A percentile compares a stretch with the other conserved stretches of the same genome.
Conservation (phyloP, 1,284 basidiomycete species). For the Cryptococcus jaspeensis region DNA sequence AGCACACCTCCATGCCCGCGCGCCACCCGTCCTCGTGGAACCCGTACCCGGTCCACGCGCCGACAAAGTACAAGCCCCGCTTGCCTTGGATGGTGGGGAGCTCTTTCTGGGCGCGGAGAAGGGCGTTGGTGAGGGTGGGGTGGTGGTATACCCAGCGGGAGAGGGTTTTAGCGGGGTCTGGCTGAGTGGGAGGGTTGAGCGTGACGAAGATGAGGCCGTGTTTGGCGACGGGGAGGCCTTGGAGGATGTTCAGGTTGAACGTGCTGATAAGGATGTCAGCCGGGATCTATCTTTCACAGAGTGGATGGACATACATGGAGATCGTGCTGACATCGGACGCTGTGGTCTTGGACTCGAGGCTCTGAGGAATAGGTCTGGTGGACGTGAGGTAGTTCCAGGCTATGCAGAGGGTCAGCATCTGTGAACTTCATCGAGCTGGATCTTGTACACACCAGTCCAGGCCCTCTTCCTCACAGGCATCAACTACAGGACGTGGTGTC, state of each 20-base stretch:
- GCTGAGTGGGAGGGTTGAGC: slow-evolving; percentile 67
- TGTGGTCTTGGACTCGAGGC: slow-evolving; percentile 53
- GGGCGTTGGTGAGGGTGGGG: slow-evolving; percentile 49
- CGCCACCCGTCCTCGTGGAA: slow-evolving; percentile 81
- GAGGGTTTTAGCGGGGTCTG: slow-evolving; percentile 56
- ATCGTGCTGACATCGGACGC: slow-evolving; percentile 58
- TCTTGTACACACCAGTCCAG: slow-evolving; percentile 58
- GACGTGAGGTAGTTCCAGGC: slow-evolving; percentile 68
- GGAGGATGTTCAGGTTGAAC: slow-evolving; percentile 76
- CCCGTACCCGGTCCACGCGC: slow-evolving; percentile 70
- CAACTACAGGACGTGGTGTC: slow-evolving; percentile 52
- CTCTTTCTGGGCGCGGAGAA: slow-evolving; percentile 8
- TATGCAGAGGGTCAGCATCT: neutral
- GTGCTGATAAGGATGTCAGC: slow-evolving; percentile 18
- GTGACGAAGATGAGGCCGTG: slow-evolving; percentile 71
- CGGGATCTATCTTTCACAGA: neutral
- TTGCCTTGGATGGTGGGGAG: slow-evolving; percentile 59
- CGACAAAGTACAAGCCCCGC: slow-evolving; percentile 66
- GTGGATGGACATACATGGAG: slow-evolving; percentile 57
- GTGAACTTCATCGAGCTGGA: neutral
- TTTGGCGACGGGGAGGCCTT: slow-evolving; percentile 60
- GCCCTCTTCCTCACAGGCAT: slow-evolving; percentile 63
- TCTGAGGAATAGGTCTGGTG: slow-evolving; percentile 47
- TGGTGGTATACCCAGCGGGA: slow-evolving; percentile 67
- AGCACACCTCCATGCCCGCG: slow-evolving; percentile 48